Evolutionary conservation across 371 early-diverging fungal species (phyloP), one percentile per base, ranked within the genome.

Genomic region (Actinomucor elegans): DNA sequence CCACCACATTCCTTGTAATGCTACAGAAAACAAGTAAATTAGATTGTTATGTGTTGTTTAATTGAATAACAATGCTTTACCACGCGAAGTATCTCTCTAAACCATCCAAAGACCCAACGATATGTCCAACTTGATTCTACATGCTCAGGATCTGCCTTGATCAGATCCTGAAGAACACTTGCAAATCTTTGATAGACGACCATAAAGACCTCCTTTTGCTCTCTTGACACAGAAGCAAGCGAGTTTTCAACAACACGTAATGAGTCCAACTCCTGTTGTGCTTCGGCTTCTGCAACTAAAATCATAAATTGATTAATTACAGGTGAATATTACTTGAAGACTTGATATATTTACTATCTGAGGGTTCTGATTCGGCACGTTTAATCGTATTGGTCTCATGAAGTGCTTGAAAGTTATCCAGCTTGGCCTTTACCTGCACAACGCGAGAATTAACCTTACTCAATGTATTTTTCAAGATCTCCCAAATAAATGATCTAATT

Each of bases 361-460:
- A 66, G 21, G 35, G 31, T 23, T 60, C 58, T 36, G 55, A 44
- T 27, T 54, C 49, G 8, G 61, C 58, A 18, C 76, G 59, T 33
- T 61, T 59, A 1, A 50, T 48, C 55, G 73, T 75, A 45, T 71
- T 76, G 9, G 57, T 66, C 12, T 50, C 55, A 31, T 82, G 73
- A 12, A 55, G 57, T 21, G 57, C 52, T 41, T 61, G 68, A 28
- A 69, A 76, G 48, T 50, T 73, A 51, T 68, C 68, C 44, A 80
- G 61, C 48, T 81, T 81, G 23, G 63, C 60, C 52, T 84, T 73
- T 36, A 94, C 82, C 73, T 93, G 94, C 12, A 58, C 71, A 11
- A 90, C 90, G 59, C 93, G 90, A 28, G 88, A 77, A 35, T 87
- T 87, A 46, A 92, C 89, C 69, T 96, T 96, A 63, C 73, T 79